Evolutionary conservation across 768 basidiomycete species (phyloP), one percentile per base, ranked within the genome.

Genomic region (Amanita rimosa): DNA sequence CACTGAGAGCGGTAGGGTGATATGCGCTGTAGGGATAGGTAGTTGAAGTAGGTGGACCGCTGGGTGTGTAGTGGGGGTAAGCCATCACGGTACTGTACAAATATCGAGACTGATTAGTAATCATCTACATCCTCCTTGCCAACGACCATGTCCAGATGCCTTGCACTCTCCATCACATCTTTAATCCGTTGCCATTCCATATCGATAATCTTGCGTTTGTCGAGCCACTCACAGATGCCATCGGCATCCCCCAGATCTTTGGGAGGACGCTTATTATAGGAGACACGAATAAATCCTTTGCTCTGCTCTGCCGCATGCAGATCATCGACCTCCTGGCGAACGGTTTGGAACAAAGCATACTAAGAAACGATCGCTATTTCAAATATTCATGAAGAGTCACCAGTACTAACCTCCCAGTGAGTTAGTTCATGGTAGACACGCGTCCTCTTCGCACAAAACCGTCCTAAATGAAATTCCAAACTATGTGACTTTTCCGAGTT

Each of bases 161-260:
- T 69, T n/a, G 86, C 84, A 35, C 69, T 73, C 21, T 86, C 81
- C 82, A 89, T 86, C 71, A 89, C 74, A 29, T 68, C 64, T 54
- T 85, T 80, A 44, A 90, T 60, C 55, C 71, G 81, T 49, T 74
- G 71, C 85, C 85, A 90, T 56, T 85, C 79, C 50, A 66, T 66
- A 14, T 81, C 75, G 50, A 90, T 80, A 37, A 85, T 61, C 14
- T 74, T 72, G 31, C 85, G 72, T 52, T 79, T 64, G 52, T 88
- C 87, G 8, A 92, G 71, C 85, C 86, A 89, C 19, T 86, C 83
- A 66, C 83, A 82, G 33, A 90, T 69, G n/a, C 65, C 78, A 57
- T 91, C 85, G n/a, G 83, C 83, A 56, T 90, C 79, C 10, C 69
- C 61, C 29, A 82, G 66, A 56, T 90, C 80, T 35, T 77, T 62